phyloP scores from a whole-genome alignment of 768 basidiomycete genomes.

The Lactarius evosmus region DNA sequence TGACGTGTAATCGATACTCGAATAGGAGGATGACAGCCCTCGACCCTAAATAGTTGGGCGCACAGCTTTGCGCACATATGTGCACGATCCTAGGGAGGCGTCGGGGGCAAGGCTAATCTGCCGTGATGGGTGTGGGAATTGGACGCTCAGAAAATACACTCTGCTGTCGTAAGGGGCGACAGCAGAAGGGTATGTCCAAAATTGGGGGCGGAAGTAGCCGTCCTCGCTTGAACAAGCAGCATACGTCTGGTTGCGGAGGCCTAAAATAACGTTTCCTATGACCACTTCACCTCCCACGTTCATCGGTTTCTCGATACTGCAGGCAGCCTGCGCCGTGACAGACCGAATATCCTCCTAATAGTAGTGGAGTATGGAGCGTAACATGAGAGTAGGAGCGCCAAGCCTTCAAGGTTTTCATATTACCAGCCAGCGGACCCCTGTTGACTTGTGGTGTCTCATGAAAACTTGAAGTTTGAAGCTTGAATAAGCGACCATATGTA shows the following conservation, averaged over 20 bases:
- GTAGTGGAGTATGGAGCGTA: not conserved
- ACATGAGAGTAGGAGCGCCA: not conserved
- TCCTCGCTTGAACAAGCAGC: not conserved
- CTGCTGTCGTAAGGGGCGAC: not conserved
- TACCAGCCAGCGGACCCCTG: not conserved
- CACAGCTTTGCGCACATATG: constrained; percentile 10
- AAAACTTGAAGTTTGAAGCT: not conserved
- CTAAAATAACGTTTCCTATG: not conserved
- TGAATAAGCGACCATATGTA: not conserved
- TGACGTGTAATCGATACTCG: not conserved
- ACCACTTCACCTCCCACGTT: not conserved
- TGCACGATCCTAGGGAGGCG: constrained; percentile 2
- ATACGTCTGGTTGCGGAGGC: not conserved
- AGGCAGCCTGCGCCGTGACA: not conserved
- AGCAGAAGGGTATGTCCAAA: not conserved
- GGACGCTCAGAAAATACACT: not conserved
- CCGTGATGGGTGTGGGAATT: not conserved
- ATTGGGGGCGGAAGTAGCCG: not conserved
- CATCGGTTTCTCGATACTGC: constrained; percentile 8
- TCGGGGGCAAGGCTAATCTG: not conserved
- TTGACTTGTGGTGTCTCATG: not conserved
- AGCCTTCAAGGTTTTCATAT: not conserved
- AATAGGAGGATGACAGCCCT: constrained; percentile 7
- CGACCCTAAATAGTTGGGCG: constrained; percentile 7
- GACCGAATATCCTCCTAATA: not conserved